Percentiles rank a stretch among this genome's conserved stretches.
Evolutionary conservation across 2,329 filamentous ascomycete genomes (phyloP).

Genomic region (Penicillium sp.): DNA sequence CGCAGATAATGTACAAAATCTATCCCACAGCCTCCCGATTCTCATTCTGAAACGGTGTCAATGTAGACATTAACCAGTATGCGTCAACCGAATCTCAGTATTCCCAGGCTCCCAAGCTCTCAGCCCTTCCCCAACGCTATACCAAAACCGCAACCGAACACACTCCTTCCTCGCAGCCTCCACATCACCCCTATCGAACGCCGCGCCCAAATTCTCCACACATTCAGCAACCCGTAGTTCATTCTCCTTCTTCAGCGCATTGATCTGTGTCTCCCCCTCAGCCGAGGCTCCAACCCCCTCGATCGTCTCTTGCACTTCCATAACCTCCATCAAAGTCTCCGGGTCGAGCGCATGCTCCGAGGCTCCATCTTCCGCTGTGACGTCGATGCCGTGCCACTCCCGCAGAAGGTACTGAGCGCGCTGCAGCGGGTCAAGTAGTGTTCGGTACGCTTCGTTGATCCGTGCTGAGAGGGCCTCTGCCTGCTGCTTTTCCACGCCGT

Average conservation of each 20-base stretch:
- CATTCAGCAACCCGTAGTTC: constrained; percentile 61
- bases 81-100: constrained; percentile 52
- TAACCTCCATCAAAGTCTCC: constrained; percentile 75
- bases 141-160: constrained; percentile 81
- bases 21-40: not conserved
- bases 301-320: constrained; percentile 74
- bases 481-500: constrained; percentile 48
- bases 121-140: constrained; percentile 76
- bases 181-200: constrained; percentile 65
- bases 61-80: constrained; percentile 40
- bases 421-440: constrained; percentile 69
- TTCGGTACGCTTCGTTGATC: constrained; percentile 91
- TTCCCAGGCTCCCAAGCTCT: constrained; percentile 80
- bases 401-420: constrained; percentile 84
- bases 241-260: constrained; percentile 64
- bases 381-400: constrained; percentile 65
- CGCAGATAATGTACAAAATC: constrained; percentile 4
- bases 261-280: constrained; percentile 57
- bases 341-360: constrained; percentile 64
- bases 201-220: constrained; percentile 58
- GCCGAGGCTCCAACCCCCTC: constrained; percentile 57
- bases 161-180: constrained; percentile 66
- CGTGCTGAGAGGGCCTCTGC: constrained; percentile 75
- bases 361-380: constrained; percentile 69
- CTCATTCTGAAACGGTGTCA: too few relatives aligned